Conservation (phyloP, 805 yeast genomes). For the Sporopachydermia quercuum region DNA sequence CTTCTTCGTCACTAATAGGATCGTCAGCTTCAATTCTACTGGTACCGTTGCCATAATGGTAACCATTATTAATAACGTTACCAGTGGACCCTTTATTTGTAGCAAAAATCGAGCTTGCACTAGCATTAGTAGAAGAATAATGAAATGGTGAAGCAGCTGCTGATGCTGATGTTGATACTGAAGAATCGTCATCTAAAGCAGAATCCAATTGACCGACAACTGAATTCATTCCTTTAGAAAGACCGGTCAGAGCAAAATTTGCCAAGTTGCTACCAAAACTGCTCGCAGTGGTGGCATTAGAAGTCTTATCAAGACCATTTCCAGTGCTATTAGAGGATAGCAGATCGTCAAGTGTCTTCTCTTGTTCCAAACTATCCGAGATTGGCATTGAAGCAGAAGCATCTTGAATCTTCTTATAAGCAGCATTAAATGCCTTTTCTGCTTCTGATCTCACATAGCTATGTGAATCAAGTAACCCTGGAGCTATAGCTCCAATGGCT, state of each 20-base stretch:
- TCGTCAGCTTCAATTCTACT: background rate
- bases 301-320: background rate
- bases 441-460: constrained; percentile 61
- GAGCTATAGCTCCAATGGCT: constrained; percentile 72
- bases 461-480: constrained; percentile 66
- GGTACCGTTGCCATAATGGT: background rate
- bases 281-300: background rate
- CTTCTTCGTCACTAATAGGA: background rate
- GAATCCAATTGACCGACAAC: constrained; percentile 1
- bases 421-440: constrained; percentile 44
- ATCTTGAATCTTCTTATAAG: constrained; percentile 36
- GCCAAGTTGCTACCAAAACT: background rate
- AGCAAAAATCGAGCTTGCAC: background rate
- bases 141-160: background rate
- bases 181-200: background rate
- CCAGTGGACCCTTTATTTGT: background rate
- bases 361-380: constrained; percentile 10
- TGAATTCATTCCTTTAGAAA: background rate
- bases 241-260: background rate
- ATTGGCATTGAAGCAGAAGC: constrained; percentile 26
- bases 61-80: background rate
- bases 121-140: constrained; percentile 1
- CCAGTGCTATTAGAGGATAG: background rate
- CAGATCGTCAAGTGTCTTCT: background rate
- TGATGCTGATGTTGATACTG: background rate